Base-by-base conservation (phyloP, 768 basidiomycete species). In the Rhodotorula sphaerocarpa region DNA sequence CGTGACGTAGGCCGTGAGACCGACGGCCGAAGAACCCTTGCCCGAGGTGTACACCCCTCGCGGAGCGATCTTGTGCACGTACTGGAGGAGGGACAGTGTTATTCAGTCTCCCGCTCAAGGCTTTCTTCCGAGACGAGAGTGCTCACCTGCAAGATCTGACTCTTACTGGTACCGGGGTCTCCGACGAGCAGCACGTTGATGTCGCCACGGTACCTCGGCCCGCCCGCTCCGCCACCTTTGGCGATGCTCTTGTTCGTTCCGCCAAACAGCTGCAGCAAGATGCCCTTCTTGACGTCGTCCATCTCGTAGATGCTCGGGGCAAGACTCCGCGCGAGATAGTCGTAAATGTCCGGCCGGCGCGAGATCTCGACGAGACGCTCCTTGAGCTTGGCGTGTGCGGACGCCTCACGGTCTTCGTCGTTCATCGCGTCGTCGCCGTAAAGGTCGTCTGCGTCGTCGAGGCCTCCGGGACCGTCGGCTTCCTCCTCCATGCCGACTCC, bases 281-380 rank as follows among this genome's bases (percentile, higher is more conserved):
- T 95, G 0, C 95, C 95, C 79, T 97, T 96, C 79, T 99, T 99
- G 62, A 97, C 90, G 73, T 99, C 95, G 30, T 97, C 92, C 88
- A 97, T 86, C 75, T 90, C 88, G 85, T 89, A 97, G 68, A 99
- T 95, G 39, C 85, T 87, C 21, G 95, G 95, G 2, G 92, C 93
- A 58, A 99, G 81, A 3, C 86, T 89, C 23, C 86, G 79, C 12
- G 91, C 78, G 9, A 97, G 80, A 31, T 88, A 77, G 3, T 90
- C 88, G 74, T 97, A 97, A 33, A 97, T 78, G 74, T 95, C 91
- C 23, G 83, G 82, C 58, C 82, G 77, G 66, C 80, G 75, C 70
- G 87, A 86, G 34, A 95, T 80, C 43, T 86, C 83, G 52, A 81
- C 77, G 41, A 97, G 76, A 71, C 83, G 86, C 65, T 82, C 80